Evolutionary conservation across 257 asterid genomes (phyloP).

Genomic region (Hygrophila difformis): DNA sequence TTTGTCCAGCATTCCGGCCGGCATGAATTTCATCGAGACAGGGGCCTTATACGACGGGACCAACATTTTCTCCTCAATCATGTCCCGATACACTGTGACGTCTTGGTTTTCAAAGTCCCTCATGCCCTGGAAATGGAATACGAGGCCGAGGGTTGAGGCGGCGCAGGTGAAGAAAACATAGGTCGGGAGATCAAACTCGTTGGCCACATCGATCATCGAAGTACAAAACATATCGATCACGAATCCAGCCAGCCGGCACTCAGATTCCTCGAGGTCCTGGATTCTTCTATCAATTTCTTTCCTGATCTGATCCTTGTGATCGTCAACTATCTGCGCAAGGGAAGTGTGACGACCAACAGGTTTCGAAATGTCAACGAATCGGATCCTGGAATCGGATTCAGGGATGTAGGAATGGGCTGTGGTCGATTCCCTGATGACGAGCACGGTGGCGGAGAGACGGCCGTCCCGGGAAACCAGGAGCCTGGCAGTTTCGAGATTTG

Average conservation of each 20-base stretch:
- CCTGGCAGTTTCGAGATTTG: constrained; percentile 24
- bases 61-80: not conserved
- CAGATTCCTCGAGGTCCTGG: constrained; percentile 3
- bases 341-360: too few relatives aligned
- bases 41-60: too few relatives aligned
- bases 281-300: too few relatives aligned
- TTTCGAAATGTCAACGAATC: too few relatives aligned
- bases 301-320: too few relatives aligned
- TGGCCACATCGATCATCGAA: constrained; percentile 41
- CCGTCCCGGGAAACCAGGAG: constrained; percentile 23
- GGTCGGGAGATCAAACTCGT: constrained; percentile 30
- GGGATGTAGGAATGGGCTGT: constrained; percentile 11
- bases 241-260: constrained; percentile 25
- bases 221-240: constrained; percentile 35
- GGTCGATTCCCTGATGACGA: constrained; percentile 23
- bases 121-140: constrained; percentile 20
- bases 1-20: not conserved
- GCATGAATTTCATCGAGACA: too few relatives aligned
- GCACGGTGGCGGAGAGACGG: constrained; percentile 29
- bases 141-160: constrained; percentile 31
- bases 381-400: too few relatives aligned
- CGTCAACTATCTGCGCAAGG: too few relatives aligned
- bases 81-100: too few relatives aligned
- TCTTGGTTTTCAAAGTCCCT: too few relatives aligned
- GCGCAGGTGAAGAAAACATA: constrained; percentile 35